These are phyloP conservation scores for Funneliformis caledonium DNA, from an alignment of 371 early-diverging fungal genomes.

Conservation along the genomic window DNA sequence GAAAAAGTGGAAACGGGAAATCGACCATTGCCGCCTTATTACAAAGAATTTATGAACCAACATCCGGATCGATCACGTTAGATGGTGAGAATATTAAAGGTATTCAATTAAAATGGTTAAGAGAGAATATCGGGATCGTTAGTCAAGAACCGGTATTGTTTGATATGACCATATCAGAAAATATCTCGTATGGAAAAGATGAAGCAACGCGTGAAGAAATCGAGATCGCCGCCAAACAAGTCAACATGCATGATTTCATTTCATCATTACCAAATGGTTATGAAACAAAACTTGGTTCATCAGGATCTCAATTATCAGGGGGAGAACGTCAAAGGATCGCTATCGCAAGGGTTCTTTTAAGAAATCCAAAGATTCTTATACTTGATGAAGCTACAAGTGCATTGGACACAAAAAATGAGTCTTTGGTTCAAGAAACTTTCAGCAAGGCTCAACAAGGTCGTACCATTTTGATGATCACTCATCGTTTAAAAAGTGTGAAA, in stretches of 20 bases:
- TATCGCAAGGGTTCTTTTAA: conserved; percentile 63
- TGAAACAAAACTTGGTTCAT: conserved; percentile 80
- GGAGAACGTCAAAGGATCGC: conserved; percentile 72
- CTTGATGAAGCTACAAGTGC: conserved; percentile 95
- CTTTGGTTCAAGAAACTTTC: conserved; percentile 79
- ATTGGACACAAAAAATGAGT: conserved; percentile 81
- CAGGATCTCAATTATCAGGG: conserved; percentile 82
- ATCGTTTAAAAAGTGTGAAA: conserved; percentile 71
- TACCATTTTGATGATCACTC: conserved; percentile 63
- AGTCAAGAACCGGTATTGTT: conserved; percentile 85
- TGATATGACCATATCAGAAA: conserved; percentile 74
- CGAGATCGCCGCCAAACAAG: conserved; percentile 47
- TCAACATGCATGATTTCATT: conserved; percentile 77
- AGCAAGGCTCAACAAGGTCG: conserved; percentile 64
- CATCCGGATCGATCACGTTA: conserved; percentile 24
- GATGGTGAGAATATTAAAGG: conserved; percentile 37
- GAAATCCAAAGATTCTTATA: conserved; percentile 78
- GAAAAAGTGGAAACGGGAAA: conserved; percentile 72
- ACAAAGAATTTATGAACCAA: conserved; percentile 39
- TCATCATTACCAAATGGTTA: conserved; percentile 73
- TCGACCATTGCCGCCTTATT: conserved; percentile 61
- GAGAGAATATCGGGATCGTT: conserved; percentile 68
- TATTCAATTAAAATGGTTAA: conserved; percentile 64
- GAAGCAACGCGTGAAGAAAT: conserved; percentile 51
- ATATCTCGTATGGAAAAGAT: conserved; percentile 66